Conservation (phyloP, 2,329 filamentous ascomycete species). For the Fusarium zealandicum region DNA sequence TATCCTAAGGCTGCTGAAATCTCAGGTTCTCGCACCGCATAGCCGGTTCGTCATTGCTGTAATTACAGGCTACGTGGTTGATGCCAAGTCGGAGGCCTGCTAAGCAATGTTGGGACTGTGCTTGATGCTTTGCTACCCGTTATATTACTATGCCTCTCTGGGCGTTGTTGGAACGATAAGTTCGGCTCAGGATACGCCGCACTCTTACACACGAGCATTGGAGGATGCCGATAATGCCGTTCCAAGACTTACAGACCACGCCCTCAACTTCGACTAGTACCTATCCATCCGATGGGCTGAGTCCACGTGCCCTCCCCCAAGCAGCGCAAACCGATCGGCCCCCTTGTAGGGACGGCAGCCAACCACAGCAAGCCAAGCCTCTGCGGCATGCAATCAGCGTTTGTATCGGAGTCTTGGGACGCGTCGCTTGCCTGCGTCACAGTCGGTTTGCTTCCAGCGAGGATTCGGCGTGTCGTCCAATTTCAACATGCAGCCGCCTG, state of each 20-base stretch:
- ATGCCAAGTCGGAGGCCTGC: conserved; percentile 29
- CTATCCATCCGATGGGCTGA: conserved; percentile 25
- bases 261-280: conserved; percentile 39
- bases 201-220: conserved; percentile 24
- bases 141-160: conserved; percentile 34
- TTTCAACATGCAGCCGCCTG: conserved; percentile 35
- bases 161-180: conserved; percentile 30
- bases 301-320: conserved; percentile 36
- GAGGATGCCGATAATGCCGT: conserved; percentile 41
- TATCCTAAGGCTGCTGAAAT: conserved; percentile 18
- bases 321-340: conserved; percentile 32
- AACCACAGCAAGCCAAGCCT: conserved; percentile 31
- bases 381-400: conserved; percentile 29
- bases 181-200: conserved; percentile 26
- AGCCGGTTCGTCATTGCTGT: conserved; percentile 5
- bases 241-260: conserved; percentile 41
- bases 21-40: not conserved
- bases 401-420: too few species aligned
- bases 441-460: conserved; percentile 23
- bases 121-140: conserved; percentile 16
- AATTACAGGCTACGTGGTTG: conserved; percentile 17
- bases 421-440: conserved; percentile 27
- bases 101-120: conserved; percentile 13
- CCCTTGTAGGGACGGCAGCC: conserved; percentile 27
- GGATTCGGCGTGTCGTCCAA: conserved; percentile 37